phyloP scores from a whole-genome alignment of 2,329 filamentous ascomycete species.

The Claviceps maximensis region DNA sequence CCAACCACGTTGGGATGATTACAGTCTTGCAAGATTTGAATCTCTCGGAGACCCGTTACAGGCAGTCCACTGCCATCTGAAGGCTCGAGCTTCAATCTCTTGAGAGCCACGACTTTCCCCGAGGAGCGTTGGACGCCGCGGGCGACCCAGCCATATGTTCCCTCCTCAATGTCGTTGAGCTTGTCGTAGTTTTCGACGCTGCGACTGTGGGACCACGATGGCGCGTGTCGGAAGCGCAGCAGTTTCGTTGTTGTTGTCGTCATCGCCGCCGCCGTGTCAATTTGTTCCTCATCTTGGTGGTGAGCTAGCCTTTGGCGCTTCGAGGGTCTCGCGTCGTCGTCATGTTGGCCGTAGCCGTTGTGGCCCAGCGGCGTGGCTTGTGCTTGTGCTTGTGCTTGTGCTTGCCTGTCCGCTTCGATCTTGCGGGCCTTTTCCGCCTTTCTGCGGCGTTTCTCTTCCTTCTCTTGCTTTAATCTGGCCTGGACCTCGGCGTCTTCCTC shows the following conservation, averaged over 20 bases:
- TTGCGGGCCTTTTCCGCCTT: constrained; percentile 72
- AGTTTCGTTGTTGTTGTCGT: constrained; percentile 42
- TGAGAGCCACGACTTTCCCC: constrained; percentile 75
- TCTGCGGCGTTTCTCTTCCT: constrained; percentile 74
- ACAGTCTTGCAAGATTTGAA: constrained; percentile 75
- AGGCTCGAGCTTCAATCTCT: constrained; percentile 81
- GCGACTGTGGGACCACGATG: constrained; percentile 55
- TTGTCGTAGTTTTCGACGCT: constrained; percentile 82
- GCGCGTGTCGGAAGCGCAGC: constrained; percentile 52
- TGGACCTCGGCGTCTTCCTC: constrained; percentile 68
- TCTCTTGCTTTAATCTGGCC: constrained; percentile 62
- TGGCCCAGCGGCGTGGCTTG: neutral
- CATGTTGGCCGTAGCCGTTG: constrained; percentile 16
- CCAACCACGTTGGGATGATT: constrained; percentile 71
- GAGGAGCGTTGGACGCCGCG: constrained; percentile 63
- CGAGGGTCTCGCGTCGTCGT: constrained; percentile 32
- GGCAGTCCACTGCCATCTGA: constrained; percentile 65
- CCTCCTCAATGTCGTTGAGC: constrained; percentile 94
- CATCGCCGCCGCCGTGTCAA: constrained; percentile 5
- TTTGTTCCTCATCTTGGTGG: constrained; percentile 16
- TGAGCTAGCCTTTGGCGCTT: constrained; percentile 50
- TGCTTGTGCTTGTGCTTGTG: too few species aligned
- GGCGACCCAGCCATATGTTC: constrained; percentile 89
- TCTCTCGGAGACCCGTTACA: constrained; percentile 85
- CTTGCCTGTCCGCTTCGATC: constrained; percentile 38